Evolutionary conservation across 352 stramenopile genomes (phyloP).

Genomic region (Phytophthora melonis): DNA sequence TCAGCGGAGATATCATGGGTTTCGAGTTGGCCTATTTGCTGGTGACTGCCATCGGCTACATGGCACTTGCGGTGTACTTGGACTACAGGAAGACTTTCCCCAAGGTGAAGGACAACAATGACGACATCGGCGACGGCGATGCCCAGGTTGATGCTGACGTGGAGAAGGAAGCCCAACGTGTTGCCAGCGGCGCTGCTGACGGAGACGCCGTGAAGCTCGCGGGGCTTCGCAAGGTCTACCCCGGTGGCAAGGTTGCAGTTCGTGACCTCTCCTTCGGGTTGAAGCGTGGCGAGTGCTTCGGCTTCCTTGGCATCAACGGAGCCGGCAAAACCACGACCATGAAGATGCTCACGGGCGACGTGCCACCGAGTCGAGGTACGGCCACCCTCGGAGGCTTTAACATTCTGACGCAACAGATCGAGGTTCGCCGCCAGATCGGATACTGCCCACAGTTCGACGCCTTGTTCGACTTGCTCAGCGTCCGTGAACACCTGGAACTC

Average conservation of each 20-base stretch:
- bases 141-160: slow-evolving; percentile 65
- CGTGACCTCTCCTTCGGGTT: slow-evolving; percentile 79
- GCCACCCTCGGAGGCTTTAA: slow-evolving; percentile 46
- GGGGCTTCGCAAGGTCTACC: slow-evolving; percentile 83
- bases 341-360: slow-evolving; percentile 94
- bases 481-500: slow-evolving; percentile 90
- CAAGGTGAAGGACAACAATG: slow-evolving; percentile 38
- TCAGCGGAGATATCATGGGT: slow-evolving; percentile 59
- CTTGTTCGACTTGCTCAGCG: slow-evolving; percentile 84
- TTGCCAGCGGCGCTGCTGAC: slow-evolving; percentile 36
- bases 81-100: slow-evolving; percentile 70
- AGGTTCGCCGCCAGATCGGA: slow-evolving; percentile 79
- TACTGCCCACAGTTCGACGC: slow-evolving; percentile 94
- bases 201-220: slow-evolving; percentile 56
- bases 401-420: slow-evolving; percentile 58
- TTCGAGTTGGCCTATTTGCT: slow-evolving; percentile 58
- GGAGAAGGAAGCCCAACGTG: slow-evolving; percentile 43
- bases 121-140: not conserved
- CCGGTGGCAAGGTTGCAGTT: slow-evolving; percentile 77
- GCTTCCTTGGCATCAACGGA: slow-evolving; percentile 95
- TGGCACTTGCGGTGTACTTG: slow-evolving; percentile 50
- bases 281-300: slow-evolving; percentile 90
- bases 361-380: slow-evolving; percentile 52
- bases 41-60: slow-evolving; percentile 45
- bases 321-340: slow-evolving; percentile 95